phyloP scores from a whole-genome alignment of 805 yeast species.

The Wickerhamiella allomyrinae region DNA sequence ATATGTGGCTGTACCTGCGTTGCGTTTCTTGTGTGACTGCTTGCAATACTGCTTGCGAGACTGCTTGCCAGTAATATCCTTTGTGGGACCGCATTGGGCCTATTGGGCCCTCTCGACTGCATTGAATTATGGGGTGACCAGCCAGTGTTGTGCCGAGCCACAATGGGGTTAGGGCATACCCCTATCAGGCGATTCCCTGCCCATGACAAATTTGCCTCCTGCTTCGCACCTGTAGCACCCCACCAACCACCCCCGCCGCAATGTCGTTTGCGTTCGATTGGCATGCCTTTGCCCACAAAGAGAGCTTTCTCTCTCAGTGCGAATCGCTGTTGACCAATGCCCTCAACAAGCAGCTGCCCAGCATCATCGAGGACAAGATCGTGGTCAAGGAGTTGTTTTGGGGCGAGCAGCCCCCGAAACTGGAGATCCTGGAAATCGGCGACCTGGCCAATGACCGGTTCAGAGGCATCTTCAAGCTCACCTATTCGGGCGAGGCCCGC shows the following conservation, averaged over 20 bases:
- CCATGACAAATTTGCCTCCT: too few relatives aligned
- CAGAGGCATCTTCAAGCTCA: slow-evolving; percentile 68
- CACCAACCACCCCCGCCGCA: background rate
- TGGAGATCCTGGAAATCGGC: slow-evolving; percentile 72
- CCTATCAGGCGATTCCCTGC: too few relatives aligned
- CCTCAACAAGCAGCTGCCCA: slow-evolving; percentile 46
- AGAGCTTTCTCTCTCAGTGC: slow-evolving; percentile 41
- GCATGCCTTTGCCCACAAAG: slow-evolving; percentile 55
- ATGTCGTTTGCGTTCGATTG: slow-evolving; percentile 76
- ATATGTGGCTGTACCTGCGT: too few relatives aligned
- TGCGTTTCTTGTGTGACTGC: too few relatives aligned
- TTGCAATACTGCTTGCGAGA: too few relatives aligned
- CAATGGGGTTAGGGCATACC: too few relatives aligned
- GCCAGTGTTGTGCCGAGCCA: too few relatives aligned
- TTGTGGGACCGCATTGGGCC: too few relatives aligned
- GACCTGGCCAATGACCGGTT: slow-evolving; percentile 64
- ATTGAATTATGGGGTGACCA: too few relatives aligned
- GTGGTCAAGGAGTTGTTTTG: slow-evolving; percentile 53
- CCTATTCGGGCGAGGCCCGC: slow-evolving; percentile 61
- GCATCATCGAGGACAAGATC: slow-evolving; percentile 54
- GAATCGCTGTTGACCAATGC: slow-evolving; percentile 55
- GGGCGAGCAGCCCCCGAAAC: slow-evolving; percentile 59
- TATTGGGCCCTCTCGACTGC: too few relatives aligned
- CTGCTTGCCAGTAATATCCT: too few relatives aligned
- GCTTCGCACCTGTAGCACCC: background rate